Evolutionary conservation across 257 asterid genomes (phyloP), one percentile per base, ranked within the genome.

Genomic region (Gentiana dahurica): DNA sequence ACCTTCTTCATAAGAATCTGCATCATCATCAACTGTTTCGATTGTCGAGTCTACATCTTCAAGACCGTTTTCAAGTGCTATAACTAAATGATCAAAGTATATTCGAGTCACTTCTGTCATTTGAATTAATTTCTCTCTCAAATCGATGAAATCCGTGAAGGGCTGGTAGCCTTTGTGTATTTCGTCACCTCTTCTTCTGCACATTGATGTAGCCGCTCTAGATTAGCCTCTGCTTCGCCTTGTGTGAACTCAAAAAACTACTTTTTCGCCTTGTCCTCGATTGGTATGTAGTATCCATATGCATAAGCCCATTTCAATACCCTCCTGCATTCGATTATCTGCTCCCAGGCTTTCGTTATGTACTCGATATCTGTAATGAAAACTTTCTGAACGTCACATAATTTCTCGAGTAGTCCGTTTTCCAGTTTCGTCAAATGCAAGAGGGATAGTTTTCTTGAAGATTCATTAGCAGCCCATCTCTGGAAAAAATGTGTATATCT

Each of bases 301-400:
- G 53, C 53, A 3, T 51, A 51, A 10, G 8, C 33, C 54, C 54
- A 51, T 51, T 51, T 51, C 33, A 51, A 7, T n/a, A 51, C 8
- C 54, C 54, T 51, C 54, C 36, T 12, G 33, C 54, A 51, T 51
- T 51, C 54, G 3, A 51, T 8, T n/a, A 51, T 51, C 6, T 51
- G 54, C 8, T 2, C 7, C 35, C 35, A 13, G 8, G 54, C 36
- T n/a, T 15, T 6, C 13, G 24, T 1, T 6, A 51, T 51, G 35
- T n/a, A 51, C 5, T 51, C 9, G 9, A 51, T n/a, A 4, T n/a
- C 7, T 4, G 36, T 51, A 34, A n/a, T 7, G 24, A 35, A 9
- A n/a, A n/a, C 36, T 3, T 8, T 34, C 6, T 51, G 54, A 7
- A 51, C 33, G 13, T 51, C 54, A 51, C 54, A n/a, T 34, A 51